Evolutionary conservation across 2,329 filamentous ascomycete genomes (phyloP).

Genomic region (Cephalotrichum gorgonifer): DNA sequence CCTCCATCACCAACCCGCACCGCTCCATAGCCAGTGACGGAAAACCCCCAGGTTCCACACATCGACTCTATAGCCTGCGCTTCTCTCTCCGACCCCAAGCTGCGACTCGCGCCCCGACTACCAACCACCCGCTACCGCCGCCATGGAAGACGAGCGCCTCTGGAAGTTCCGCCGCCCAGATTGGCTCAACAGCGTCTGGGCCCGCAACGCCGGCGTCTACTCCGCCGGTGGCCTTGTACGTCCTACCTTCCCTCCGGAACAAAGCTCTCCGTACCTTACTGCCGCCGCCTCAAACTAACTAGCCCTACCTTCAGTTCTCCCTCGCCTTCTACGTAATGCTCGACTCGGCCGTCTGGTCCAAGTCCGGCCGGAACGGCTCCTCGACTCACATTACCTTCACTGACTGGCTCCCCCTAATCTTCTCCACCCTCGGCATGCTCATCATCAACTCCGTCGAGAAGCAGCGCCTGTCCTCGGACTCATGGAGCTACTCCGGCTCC

Average conservation of each 20-base stretch:
- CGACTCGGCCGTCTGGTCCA: constrained; percentile 58
- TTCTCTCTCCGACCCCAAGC: neutral
- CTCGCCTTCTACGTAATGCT: constrained; percentile 60
- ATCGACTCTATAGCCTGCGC: neutral
- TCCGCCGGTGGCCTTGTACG: constrained; percentile 51
- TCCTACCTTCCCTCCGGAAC: constrained; percentile 9
- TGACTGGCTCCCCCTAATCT: constrained; percentile 61
- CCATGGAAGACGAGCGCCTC: constrained; percentile 54
- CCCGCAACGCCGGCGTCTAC: constrained; percentile 55
- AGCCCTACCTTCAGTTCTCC: constrained; percentile 40
- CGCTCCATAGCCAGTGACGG: neutral
- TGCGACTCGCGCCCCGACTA: neutral
- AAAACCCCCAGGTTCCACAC: neutral
- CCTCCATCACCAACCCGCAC: neutral
- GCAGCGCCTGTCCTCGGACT: constrained; percentile 51
- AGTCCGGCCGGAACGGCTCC: constrained; percentile 48
- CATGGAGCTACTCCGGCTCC: constrained; percentile 50
- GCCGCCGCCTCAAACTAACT: constrained; percentile 6
- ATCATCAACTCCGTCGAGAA: constrained; percentile 65
- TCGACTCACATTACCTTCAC: constrained; percentile 53
- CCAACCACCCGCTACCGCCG: constrained; percentile 7
- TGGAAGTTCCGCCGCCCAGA: constrained; percentile 58
- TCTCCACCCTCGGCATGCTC: constrained; percentile 57
- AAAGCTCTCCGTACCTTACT: neutral
- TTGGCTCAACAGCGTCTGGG: constrained; percentile 56